phyloP scores from a whole-genome alignment of 352 stramenopile species.

The Phytopythium ostracodes region DNA sequence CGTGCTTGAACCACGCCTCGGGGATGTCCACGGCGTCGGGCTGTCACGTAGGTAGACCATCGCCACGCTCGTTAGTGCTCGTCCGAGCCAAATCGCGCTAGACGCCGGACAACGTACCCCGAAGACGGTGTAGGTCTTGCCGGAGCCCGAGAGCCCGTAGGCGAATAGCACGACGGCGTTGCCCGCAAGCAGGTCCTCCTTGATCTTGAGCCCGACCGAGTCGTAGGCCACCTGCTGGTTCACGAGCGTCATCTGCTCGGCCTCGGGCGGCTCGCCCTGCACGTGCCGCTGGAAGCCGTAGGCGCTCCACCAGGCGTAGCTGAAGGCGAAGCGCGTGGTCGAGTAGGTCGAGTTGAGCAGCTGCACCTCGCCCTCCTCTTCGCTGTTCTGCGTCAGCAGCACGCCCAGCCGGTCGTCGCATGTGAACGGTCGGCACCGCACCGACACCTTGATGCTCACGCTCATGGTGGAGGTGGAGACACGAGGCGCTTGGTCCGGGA shows the following conservation, averaged over 20 bases:
- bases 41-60: constrained; percentile 15
- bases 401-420: constrained; percentile 91
- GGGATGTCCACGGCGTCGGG: constrained; percentile 91
- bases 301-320: constrained; percentile 92
- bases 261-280: constrained; percentile 49
- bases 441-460: constrained; percentile 89
- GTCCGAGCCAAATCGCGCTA: not conserved
- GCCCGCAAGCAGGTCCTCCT: constrained; percentile 83
- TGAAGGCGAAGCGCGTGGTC: constrained; percentile 91
- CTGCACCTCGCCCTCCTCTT: constrained; percentile 93
- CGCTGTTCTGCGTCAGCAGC: constrained; percentile 85
- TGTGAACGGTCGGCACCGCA: constrained; percentile 86
- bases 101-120: constrained; percentile 27
- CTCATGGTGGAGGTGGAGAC: constrained; percentile 39
- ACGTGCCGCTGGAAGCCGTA: constrained; percentile 91
- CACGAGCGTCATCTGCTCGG: constrained; percentile 85
- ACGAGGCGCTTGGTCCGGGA: not conserved
- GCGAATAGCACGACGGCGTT: constrained; percentile 94
- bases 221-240: constrained; percentile 91
- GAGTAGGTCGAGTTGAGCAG: constrained; percentile 92
- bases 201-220: constrained; percentile 89
- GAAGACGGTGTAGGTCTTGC: constrained; percentile 95
- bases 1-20: constrained; percentile 93
- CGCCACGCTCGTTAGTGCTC: not conserved
- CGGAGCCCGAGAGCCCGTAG: constrained; percentile 90